Conservation (phyloP, 1,284 basidiomycete genomes). For the Sporisorium reilianum region DNA sequence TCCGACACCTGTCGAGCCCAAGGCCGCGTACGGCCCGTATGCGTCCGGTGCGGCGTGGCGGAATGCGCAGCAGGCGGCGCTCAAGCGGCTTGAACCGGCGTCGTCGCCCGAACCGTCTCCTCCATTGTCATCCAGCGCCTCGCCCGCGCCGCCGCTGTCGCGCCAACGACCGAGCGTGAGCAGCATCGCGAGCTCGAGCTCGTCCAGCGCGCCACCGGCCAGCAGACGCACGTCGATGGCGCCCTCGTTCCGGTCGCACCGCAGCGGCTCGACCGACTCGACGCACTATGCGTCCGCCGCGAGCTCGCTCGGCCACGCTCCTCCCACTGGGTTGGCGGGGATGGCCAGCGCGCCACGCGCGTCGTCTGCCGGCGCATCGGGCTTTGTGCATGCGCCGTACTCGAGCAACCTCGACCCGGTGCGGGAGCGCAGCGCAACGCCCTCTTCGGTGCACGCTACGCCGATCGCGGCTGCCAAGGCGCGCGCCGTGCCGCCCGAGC, state of each 20-base stretch:
- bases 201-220: conserved; percentile 6
- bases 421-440: conserved; percentile 10
- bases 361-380: conserved; percentile 21
- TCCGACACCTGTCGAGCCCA: conserved; percentile 35
- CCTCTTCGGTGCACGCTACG: neutral
- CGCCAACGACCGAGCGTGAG: conserved; percentile 28
- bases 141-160: conserved; percentile 1
- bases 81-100: neutral
- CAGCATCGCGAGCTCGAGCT: conserved; percentile 21
- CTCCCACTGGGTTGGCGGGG: conserved; percentile 21
- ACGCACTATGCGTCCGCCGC: conserved; percentile 13
- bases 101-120: conserved; percentile 16
- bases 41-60: conserved; percentile 26
- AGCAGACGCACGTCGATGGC: conserved; percentile 21
- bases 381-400: neutral
- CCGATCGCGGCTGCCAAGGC: neutral
- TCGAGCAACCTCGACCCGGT: conserved; percentile 23
- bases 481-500: neutral
- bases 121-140: conserved; percentile 1
- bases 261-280: conserved; percentile 25
- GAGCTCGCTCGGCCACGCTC: conserved; percentile 5
- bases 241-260: conserved; percentile 16
- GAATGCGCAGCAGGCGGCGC: conserved; percentile 8
- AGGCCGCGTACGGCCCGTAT: conserved; percentile 23
- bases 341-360: conserved; percentile 29